Evolutionary conservation across 768 basidiomycete genomes (phyloP).

Genomic region (Pulveroboletus sp.): DNA sequence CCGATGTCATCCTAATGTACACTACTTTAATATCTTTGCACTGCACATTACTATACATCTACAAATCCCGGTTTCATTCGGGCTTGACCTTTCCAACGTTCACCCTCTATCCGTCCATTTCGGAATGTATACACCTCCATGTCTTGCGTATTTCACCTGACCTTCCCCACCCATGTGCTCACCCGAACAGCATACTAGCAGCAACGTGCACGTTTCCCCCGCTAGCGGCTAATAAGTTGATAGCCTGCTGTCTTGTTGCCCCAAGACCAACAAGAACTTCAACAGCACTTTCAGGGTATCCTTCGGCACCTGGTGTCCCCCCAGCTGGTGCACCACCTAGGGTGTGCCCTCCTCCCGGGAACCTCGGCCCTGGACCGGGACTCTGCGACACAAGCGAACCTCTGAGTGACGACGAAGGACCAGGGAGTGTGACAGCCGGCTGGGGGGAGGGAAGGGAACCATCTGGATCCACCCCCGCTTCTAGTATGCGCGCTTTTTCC

Average conservation of each 20-base stretch:
- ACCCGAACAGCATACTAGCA: conserved; percentile 77
- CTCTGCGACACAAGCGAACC: conserved; percentile 17
- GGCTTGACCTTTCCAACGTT: background rate
- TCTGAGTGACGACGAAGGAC: conserved; percentile 5
- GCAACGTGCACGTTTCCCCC: conserved; percentile 87
- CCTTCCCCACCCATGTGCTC: background rate
- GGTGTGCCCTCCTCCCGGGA: conserved; percentile 68
- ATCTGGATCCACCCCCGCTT: conserved; percentile 29
- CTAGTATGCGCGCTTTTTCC: conserved; percentile 57
- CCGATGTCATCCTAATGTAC: too few species aligned
- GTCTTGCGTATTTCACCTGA: background rate
- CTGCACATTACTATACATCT: background rate
- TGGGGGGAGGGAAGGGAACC: conserved; percentile 16
- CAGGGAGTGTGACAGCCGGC: conserved; percentile 17
- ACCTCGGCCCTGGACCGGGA: conserved; percentile 45
- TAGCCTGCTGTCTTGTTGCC: conserved; percentile 69
- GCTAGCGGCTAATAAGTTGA: conserved; percentile 69
- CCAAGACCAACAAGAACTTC: conserved; percentile 71
- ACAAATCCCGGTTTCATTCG: background rate
- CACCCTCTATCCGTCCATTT: background rate
- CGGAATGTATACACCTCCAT: background rate
- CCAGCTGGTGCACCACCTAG: conserved; percentile 43
- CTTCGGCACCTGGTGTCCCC: conserved; percentile 38
- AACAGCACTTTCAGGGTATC: conserved; percentile 55
- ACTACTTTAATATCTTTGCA: conserved; percentile 3